Evolutionary conservation across 371 early-diverging fungal genomes (phyloP).

Genomic region (Blastocladiella emersonii): DNA sequence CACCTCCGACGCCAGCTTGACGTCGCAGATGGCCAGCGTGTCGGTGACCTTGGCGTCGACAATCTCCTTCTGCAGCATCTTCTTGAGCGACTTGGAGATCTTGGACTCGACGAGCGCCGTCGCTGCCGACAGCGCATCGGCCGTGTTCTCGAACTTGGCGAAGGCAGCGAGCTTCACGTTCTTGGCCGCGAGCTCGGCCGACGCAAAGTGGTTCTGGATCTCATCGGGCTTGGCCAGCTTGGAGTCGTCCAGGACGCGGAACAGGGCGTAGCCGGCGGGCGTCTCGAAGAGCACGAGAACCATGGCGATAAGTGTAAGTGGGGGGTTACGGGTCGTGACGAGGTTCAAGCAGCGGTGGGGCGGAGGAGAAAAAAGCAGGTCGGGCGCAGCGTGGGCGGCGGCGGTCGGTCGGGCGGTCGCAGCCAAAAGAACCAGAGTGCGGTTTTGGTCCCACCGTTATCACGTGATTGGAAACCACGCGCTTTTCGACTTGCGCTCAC

Average conservation of each 20-base stretch:
- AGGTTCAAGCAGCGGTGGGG: too few relatives aligned
- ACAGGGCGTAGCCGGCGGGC: constrained; percentile 76
- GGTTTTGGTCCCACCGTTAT: too few relatives aligned
- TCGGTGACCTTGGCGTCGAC: constrained; percentile 76
- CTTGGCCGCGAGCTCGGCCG: constrained; percentile 62
- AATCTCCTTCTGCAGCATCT: constrained; percentile 70
- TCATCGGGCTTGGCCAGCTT: constrained; percentile 60
- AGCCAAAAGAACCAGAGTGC: too few relatives aligned
- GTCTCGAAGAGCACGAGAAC: constrained; percentile 68
- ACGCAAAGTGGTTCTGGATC: constrained; percentile 59
- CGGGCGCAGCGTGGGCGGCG: too few relatives aligned
- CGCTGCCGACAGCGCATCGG: constrained; percentile 85
- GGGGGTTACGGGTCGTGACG: too few relatives aligned
- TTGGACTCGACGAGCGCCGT: constrained; percentile 91
- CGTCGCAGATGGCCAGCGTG: constrained; percentile 76
- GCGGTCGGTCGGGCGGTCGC: too few relatives aligned
- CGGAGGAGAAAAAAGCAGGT: too few relatives aligned
- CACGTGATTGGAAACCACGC: too few relatives aligned
- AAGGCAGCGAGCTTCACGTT: constrained; percentile 85
- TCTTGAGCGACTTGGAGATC: constrained; percentile 80
- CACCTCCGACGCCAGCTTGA: constrained; percentile 86
- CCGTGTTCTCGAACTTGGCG: constrained; percentile 92
- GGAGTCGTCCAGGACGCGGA: constrained; percentile 68
- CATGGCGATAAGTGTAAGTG: too few relatives aligned
- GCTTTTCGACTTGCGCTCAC: too few relatives aligned